Evolutionary conservation across 495 filamentous ascomycete species (phyloP).

Genomic region (Aspergillus avenaceus): DNA sequence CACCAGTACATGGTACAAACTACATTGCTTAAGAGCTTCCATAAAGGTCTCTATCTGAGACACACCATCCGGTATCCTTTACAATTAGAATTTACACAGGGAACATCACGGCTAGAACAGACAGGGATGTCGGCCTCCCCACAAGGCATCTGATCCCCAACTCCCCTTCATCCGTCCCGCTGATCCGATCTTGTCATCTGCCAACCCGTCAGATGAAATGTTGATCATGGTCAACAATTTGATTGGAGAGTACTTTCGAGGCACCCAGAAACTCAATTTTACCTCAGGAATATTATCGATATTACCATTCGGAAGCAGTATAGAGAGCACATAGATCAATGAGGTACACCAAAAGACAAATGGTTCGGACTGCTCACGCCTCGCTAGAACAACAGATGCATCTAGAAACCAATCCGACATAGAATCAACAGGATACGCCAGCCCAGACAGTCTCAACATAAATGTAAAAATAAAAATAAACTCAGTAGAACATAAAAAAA

Average conservation of each 20-base stretch:
- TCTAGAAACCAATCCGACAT: constrained; percentile 13
- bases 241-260: background rate
- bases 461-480: constrained; percentile 9
- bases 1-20: too few relatives aligned
- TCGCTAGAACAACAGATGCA: constrained; percentile 14
- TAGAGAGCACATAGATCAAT: constrained; percentile 4
- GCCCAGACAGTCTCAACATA: too few relatives aligned
- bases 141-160: background rate
- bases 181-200: constrained; percentile 13
- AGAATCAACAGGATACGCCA: background rate
- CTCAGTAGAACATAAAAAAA: too few relatives aligned
- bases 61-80: too few relatives aligned
- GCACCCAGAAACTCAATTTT: background rate
- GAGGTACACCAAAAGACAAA: constrained; percentile 1
- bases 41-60: too few relatives aligned
- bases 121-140: background rate
- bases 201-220: background rate
- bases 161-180: constrained; percentile 22
- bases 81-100: too few relatives aligned
- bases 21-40: too few relatives aligned
- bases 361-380: constrained; percentile 12
- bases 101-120: too few relatives aligned
- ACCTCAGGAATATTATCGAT: background rate
- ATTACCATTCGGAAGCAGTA: too few relatives aligned
- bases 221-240: background rate